These are phyloP conservation scores for Kodamaea sp. DNA, from an alignment of 1,139 yeast genomes.

Conservation along the genomic window DNA sequence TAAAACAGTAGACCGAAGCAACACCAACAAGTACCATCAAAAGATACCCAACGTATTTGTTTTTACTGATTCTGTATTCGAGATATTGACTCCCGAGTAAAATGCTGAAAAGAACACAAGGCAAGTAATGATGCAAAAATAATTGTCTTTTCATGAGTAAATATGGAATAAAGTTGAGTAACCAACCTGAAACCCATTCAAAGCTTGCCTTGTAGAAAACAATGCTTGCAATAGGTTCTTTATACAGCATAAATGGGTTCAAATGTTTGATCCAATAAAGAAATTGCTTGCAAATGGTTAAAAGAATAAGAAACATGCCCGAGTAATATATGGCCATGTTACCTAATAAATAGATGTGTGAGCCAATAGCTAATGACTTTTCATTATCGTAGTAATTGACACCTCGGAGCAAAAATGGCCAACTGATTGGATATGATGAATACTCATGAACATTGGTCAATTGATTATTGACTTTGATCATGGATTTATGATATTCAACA, in stretches of 20 bases:
- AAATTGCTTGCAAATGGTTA: slow-evolving; percentile 19
- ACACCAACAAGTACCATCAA: slow-evolving; percentile 15
- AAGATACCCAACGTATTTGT: slow-evolving; percentile 18
- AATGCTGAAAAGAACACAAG: slow-evolving; percentile 31
- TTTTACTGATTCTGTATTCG: slow-evolving; percentile 27
- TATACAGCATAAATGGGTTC: slow-evolving; percentile 30
- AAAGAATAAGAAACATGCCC: slow-evolving; percentile 21
- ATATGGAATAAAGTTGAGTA: slow-evolving; percentile 35
- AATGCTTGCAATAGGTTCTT: slow-evolving; percentile 13
- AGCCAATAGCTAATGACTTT: slow-evolving; percentile 15
- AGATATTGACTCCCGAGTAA: slow-evolving; percentile 29
- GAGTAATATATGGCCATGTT: slow-evolving; percentile 32
- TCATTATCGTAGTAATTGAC: slow-evolving; percentile 28
- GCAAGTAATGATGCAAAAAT: slow-evolving; percentile 40
- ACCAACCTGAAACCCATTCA: slow-evolving; percentile 33
- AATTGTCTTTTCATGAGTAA: slow-evolving; percentile 31
- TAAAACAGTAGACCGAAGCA: slow-evolving; percentile 19
- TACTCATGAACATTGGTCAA: slow-evolving; percentile 27
- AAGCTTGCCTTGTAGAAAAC: slow-evolving; percentile 23
- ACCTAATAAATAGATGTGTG: slow-evolving; percentile 36
- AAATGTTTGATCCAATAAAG: slow-evolving; percentile 22
- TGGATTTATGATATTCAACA: slow-evolving; percentile 33
- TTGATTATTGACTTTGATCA: slow-evolving; percentile 28
- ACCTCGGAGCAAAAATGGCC: slow-evolving; percentile 40
- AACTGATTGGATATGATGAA: slow-evolving; percentile 32